These are phyloP conservation scores for Pinus tabuliformis DNA, from an alignment of 75 land plant species.

Conservation along the genomic window DNA sequence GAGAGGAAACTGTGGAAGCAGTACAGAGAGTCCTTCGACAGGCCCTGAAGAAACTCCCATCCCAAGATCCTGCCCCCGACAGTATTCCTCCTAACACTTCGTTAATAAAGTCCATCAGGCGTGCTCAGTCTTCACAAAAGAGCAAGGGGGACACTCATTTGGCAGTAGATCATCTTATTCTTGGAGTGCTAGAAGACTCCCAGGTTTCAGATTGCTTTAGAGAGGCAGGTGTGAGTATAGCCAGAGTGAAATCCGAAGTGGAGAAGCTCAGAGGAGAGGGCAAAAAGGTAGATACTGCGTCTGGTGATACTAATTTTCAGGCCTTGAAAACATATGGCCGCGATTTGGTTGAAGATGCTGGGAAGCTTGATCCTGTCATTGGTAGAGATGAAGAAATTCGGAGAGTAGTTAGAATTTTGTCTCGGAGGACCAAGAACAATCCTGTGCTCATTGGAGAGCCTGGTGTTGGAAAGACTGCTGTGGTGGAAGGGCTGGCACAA, in stretches of 20 bases:
- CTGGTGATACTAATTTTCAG: slow-evolving; percentile 86
- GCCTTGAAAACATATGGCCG: slow-evolving; percentile 92
- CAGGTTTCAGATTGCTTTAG: slow-evolving; percentile 68
- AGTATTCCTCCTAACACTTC: slow-evolving; percentile 75
- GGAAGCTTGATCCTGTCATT: slow-evolving; percentile 96
- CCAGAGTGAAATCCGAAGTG: slow-evolving; percentile 71
- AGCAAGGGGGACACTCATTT: slow-evolving; percentile 77
- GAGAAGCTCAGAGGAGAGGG: slow-evolving; percentile 88
- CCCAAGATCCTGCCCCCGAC: slow-evolving; percentile 88
- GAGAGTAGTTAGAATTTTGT: slow-evolving; percentile 80
- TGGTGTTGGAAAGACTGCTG: slow-evolving; percentile 98
- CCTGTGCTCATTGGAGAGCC: slow-evolving; percentile 98
- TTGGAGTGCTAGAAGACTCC: slow-evolving; percentile 79
- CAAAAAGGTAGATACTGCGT: slow-evolving; percentile 83
- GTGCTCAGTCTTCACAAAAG: slow-evolving; percentile 83
- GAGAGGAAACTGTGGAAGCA: slow-evolving; percentile 53
- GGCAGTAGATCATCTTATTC: slow-evolving; percentile 84
- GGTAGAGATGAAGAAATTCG: slow-evolving; percentile 95
- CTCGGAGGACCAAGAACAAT: slow-evolving; percentile 94
- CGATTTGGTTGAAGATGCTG: slow-evolving; percentile 91
- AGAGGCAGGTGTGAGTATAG: slow-evolving; percentile 65
- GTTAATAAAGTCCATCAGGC: slow-evolving; percentile 71
- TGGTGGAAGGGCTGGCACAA: slow-evolving; percentile 94
- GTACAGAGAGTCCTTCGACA: slow-evolving; percentile 66
- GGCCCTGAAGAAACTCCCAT: slow-evolving; percentile 74